Base-by-base conservation (phyloP, 495 filamentous ascomycete species). In the Penicillium samsonianum region DNA sequence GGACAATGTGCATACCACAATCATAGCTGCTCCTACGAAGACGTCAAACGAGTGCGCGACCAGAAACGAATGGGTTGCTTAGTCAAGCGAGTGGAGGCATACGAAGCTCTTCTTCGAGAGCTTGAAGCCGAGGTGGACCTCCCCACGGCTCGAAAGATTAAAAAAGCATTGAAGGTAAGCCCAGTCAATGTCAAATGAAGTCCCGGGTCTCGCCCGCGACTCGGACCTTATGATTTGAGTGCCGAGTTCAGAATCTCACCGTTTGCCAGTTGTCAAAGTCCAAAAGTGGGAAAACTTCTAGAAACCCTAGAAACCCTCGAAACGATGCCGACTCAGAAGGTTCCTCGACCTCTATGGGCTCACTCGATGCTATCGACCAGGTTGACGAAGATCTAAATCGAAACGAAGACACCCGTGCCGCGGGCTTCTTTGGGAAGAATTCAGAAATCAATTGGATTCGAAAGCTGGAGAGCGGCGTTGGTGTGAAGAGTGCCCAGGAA, bases 401-500 rank as follows among this genome's bases (percentile, higher is more conserved):
- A 5, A 81, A 67, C 43, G 78, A 80, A 42, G 71, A 65, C 17
- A 68, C 75, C 22, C 67, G 78, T 12, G 74, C 77, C 0, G 80
- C 78, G 19, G 86, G 86, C 0, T 87, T 80, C 64, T 74, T 86
- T 53, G 86, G 86, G 20, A 87, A 86, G 60, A 85, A 77, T 47
- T 88, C 85, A 0, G 84, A 85, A 42, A 66, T 87, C 20, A 67
- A 74, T 25, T 88, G 86, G 86, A 79, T 87, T 57, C 82, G 81
- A 55, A 65, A 67, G 49, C 48, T 78, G 7, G 68, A 74, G 14
- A 64, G 73, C 49, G 68, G 61, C 20, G 62, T 67, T 5, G 61
- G 59, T 22, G 41, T 41, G 7, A 26, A 41, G 23, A 49, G 30
- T 26, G 30, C 33, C 12, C 20, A 46, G 28, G 19, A 37, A 17